Percentiles rank a stretch among this genome's conserved stretches.
These are phyloP conservation scores for Trichoderma sp. DNA, from an alignment of 2,329 filamentous ascomycete species.

Conservation along the genomic window DNA sequence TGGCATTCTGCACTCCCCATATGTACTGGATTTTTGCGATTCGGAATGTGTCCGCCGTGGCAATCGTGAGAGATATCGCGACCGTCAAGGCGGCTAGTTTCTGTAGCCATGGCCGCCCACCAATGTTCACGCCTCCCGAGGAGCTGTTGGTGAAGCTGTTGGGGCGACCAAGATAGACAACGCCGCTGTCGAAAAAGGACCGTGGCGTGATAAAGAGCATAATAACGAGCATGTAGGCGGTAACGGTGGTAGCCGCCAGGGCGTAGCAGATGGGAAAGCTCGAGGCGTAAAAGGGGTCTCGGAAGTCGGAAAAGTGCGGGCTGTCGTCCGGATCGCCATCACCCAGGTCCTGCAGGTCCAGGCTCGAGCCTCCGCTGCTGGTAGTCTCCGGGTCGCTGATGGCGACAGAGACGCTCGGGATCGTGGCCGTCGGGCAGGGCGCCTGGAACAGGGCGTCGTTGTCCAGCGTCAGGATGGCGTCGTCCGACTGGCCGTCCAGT, in stretches of 20 bases:
- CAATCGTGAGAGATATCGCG: slow-evolving; percentile 86
- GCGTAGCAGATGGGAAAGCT: slow-evolving; percentile 93
- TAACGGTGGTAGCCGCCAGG: slow-evolving; percentile 85
- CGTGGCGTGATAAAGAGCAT: slow-evolving; percentile 95
- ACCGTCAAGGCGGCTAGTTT: slow-evolving; percentile 75
- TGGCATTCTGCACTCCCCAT: slow-evolving; percentile 76
- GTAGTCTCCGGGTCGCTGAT: slow-evolving; percentile 40
- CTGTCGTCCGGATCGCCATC: slow-evolving; percentile 9
- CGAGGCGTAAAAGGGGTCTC: slow-evolving; percentile 90
- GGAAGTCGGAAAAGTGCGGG: slow-evolving; percentile 57
- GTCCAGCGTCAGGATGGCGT: slow-evolving; percentile 56
- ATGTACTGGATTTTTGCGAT: slow-evolving; percentile 82
- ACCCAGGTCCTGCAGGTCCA: slow-evolving; percentile 22
- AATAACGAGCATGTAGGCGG: slow-evolving; percentile 88
- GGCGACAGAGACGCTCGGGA: slow-evolving; percentile 28
- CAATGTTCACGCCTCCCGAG: slow-evolving; percentile 77
- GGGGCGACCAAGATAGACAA: slow-evolving; percentile 76
- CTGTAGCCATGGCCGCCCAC: slow-evolving; percentile 91
- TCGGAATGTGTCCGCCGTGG: slow-evolving; percentile 85
- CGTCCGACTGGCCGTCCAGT: slow-evolving; percentile 48
- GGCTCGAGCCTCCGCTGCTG: slow-evolving; percentile 27
- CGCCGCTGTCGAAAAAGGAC: slow-evolving; percentile 84
- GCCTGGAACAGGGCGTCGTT: slow-evolving; percentile 57
- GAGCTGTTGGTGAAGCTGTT: slow-evolving; percentile 87
- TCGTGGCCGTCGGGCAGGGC: slow-evolving; percentile 33